Base-by-base conservation (phyloP, 768 basidiomycete genomes). In the Cubamyces lactineus region DNA sequence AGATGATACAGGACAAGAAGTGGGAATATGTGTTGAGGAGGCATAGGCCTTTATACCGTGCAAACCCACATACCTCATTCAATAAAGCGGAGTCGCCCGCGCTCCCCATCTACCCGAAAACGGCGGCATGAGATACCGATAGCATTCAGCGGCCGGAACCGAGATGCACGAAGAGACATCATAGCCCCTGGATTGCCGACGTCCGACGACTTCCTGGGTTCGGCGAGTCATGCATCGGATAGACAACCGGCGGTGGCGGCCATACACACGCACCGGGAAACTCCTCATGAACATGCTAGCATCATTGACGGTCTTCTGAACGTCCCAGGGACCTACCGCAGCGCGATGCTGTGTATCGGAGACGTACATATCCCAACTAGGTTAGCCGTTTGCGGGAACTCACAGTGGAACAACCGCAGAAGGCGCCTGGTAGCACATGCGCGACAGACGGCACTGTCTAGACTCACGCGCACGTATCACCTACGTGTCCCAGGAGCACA, bases 121-220 rank as follows among this genome's bases (percentile, higher is more conserved):
- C 47, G 57, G 42, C 28, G 55, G 39, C 34, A 42, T 40, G 38
- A 55, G 53, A 54, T 43, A 41, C 46, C 46, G 57, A 63, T 63
- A 47, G 57, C 24, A 34, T 63, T 46, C 56, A 48, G 45, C 53
- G 46, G 53, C 13, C 61, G 48, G 54, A 8, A 9, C 56, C 62
- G 62, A 58, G 38, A 47, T 51, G 50, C n/a, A 21, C 45, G 56
- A 12, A 53, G 45, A 24, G 46, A 43, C n/a, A 53, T 58, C 62
- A 58, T 52, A 58, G 62, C 62, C 19, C 54, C 39, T 52, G 62
- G 39, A 30, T 39, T 34, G 62, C 62, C 62, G 62, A 58, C 30
- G 52, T 63, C 62, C 62, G 57, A 62, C 54, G 42, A 13, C 26
- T 24, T 28, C 47, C 53, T 51, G 41, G 15, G 42, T 17, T 38